A percentile compares a stretch with the other conserved stretches of the same genome.
These are phyloP conservation scores for Trichoderma virens DNA, from an alignment of 495 filamentous ascomycete species.

Conservation along the genomic window DNA sequence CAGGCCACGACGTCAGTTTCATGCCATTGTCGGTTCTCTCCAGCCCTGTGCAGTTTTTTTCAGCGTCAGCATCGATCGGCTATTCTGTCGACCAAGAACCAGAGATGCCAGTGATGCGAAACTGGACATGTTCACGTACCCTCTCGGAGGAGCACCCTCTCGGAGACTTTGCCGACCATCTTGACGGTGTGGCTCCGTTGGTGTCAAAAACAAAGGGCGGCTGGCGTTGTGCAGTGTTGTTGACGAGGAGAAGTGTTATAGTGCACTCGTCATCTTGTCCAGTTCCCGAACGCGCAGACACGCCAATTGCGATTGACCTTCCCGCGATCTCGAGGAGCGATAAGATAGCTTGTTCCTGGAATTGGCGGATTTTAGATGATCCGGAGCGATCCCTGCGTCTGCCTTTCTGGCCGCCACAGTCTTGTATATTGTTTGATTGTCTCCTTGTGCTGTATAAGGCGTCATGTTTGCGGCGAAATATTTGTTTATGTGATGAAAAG, in stretches of 20 bases:
- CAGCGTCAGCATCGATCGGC: background rate
- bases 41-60: slow-evolving; percentile 50
- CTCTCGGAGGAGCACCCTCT: slow-evolving; percentile 45
- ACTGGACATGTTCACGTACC: slow-evolving; percentile 23
- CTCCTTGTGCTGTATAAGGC: too few relatives aligned
- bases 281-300: background rate
- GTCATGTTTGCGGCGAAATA: too few relatives aligned
- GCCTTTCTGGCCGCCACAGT: too few relatives aligned
- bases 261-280: background rate
- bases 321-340: background rate
- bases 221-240: background rate
- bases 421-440: too few relatives aligned
- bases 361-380: slow-evolving; percentile 5
- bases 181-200: slow-evolving; percentile 10
- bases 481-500: too few relatives aligned
- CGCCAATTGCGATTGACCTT: background rate
- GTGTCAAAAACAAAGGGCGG: background rate
- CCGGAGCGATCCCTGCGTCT: too few relatives aligned
- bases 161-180: slow-evolving; percentile 48
- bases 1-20: slow-evolving; percentile 88
- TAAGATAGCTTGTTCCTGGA: background rate
- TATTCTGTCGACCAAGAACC: background rate
- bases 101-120: background rate
- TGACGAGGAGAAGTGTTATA: background rate
- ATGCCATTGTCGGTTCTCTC: slow-evolving; percentile 97